phyloP scores from a whole-genome alignment of 441 rosid species.

The Flueggea neowawraea region DNA sequence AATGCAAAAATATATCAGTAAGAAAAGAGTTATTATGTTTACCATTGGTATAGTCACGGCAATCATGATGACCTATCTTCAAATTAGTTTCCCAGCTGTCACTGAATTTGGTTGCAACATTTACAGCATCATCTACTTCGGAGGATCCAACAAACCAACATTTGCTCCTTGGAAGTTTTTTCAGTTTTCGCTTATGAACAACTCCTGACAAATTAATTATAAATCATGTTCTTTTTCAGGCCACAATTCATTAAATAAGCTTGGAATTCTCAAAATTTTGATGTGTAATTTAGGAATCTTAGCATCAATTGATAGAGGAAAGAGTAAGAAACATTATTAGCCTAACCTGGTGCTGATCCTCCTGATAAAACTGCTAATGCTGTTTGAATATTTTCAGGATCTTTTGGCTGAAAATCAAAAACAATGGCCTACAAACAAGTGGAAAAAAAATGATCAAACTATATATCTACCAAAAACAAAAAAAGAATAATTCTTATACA shows the following conservation, averaged over 20 bases:
- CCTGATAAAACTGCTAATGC: conserved; percentile 60
- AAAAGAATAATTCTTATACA: no score
- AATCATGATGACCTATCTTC: conserved; percentile 59
- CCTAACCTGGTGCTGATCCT: conserved; percentile 57
- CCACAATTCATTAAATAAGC: no score
- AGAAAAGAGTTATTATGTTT: neutral
- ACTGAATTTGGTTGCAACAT: conserved; percentile 39
- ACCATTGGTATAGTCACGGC: conserved; percentile 73
- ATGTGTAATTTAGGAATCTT: neutral
- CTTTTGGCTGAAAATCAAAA: conserved; percentile 77
- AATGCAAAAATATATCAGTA: neutral
- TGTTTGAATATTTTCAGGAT: conserved; percentile 58
- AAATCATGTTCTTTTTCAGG: no score
- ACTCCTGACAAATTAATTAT: conserved; percentile 26
- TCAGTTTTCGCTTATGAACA: conserved; percentile 37
- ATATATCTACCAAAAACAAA: neutral
- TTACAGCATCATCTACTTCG: conserved; percentile 30
- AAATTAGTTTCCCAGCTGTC: conserved; percentile 51
- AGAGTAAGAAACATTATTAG: neutral
- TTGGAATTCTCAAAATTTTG: no score
- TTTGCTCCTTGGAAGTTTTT: conserved; percentile 42
- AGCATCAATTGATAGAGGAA: neutral
- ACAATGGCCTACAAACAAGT: conserved; percentile 37
- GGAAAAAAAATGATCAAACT: neutral
- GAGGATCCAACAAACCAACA: conserved; percentile 67